Evolutionary conservation across 202 grass and related monocot species (phyloP).

Genomic region (Digitaria exilis): DNA sequence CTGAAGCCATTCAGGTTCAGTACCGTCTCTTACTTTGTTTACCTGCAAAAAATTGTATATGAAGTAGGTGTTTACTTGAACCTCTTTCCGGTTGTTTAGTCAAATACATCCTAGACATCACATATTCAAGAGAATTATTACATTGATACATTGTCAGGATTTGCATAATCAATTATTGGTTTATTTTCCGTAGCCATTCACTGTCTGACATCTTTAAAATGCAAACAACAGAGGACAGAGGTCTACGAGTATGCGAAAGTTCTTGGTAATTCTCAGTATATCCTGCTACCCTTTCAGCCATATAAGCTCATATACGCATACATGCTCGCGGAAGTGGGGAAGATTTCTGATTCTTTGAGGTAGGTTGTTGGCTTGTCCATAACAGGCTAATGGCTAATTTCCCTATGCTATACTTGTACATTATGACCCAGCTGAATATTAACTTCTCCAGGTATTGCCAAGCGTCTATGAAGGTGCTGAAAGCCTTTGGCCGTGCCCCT

Average conservation of each 20-base stretch:
- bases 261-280: constrained; percentile 96
- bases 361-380: constrained; percentile 43
- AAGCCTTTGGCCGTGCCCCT: constrained; percentile 77
- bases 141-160: constrained; percentile 23
- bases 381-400: constrained; percentile 8
- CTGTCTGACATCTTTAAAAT: constrained; percentile 44
- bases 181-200: constrained; percentile 10
- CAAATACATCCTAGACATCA: not conserved
- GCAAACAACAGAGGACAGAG: constrained; percentile 82
- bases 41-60: not conserved
- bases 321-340: constrained; percentile 95
- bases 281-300: constrained; percentile 84
- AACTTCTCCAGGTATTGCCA: constrained; percentile 83
- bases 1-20: constrained; percentile 89
- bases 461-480: constrained; percentile 86
- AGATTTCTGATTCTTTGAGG: constrained; percentile 88
- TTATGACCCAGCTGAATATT: constrained; percentile 45
- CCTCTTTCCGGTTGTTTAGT: not conserved
- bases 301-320: constrained; percentile 98
- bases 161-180: not conserved
- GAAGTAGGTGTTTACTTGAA: constrained; percentile 11
- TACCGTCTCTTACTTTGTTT: constrained; percentile 21
- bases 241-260: constrained; percentile 97
- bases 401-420: constrained; percentile 22
- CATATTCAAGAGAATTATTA: constrained; percentile 5